Percentiles rank a stretch among this genome's conserved stretches.
Evolutionary conservation across 148 eudicot species (phyloP).

Genomic region (Rhododendron henanense): DNA sequence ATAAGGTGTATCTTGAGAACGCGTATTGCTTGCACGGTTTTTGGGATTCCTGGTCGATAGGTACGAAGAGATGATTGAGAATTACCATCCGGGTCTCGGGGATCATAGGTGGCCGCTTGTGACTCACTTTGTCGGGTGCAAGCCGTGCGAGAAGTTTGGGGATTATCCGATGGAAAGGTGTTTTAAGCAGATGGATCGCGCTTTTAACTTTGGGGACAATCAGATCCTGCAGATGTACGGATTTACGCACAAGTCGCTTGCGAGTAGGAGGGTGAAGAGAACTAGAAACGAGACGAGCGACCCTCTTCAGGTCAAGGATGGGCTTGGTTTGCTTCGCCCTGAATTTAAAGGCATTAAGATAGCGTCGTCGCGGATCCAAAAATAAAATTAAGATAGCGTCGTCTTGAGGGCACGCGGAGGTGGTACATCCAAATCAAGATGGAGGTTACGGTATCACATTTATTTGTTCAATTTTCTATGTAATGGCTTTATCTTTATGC

Average conservation of each 20-base stretch:
- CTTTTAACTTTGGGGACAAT: constrained; percentile 73
- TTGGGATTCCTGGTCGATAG: constrained; percentile 69
- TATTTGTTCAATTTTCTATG: not conserved
- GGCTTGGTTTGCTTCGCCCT: constrained; percentile 62
- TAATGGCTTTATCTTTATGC: not conserved
- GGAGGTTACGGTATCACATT: not conserved
- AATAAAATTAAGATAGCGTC: constrained; percentile 29
- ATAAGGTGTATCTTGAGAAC: constrained; percentile 65
- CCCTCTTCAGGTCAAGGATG: constrained; percentile 48
- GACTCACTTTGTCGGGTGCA: constrained; percentile 84
- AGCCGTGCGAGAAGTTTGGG: constrained; percentile 60
- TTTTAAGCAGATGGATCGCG: constrained; percentile 71
- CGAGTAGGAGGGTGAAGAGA: constrained; percentile 55
- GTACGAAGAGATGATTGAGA: constrained; percentile 60
- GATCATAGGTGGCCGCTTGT: constrained; percentile 80
- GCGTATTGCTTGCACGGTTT: constrained; percentile 63
- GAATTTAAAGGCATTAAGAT: constrained; percentile 42
- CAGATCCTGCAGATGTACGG: constrained; percentile 70
- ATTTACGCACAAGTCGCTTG: constrained; percentile 49
- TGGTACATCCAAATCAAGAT: not conserved
- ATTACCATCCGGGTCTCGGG: constrained; percentile 61
- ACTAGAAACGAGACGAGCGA: constrained; percentile 49
- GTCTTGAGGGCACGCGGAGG: constrained; percentile 3
- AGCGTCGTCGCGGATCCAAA: constrained; percentile 11
- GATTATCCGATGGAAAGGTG: constrained; percentile 72